Conservation (phyloP, 345 rosid genomes). For the Adansonia digitata region DNA sequence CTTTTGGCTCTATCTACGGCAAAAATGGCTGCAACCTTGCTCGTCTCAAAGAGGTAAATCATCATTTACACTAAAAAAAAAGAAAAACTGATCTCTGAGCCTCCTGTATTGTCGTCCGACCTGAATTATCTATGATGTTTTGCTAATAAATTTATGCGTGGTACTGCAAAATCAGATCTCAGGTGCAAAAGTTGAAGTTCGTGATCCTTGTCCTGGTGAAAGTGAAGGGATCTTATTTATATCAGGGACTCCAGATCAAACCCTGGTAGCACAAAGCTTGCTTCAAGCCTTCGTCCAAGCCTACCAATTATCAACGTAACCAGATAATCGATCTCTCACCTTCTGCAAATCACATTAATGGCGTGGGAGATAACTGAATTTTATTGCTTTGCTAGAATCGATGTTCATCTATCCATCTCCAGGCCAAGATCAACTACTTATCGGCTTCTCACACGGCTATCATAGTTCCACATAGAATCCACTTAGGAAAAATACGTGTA, state of each 20-base stretch:
- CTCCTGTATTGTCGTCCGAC: not conserved
- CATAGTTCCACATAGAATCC: not conserved
- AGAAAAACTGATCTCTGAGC: not conserved
- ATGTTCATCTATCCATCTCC: not conserved
- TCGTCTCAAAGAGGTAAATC: constrained; percentile 53
- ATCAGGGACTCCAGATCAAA: constrained; percentile 56
- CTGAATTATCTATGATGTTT: not conserved
- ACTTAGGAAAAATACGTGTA: not conserved
- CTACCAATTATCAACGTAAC: not conserved
- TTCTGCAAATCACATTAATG: not conserved
- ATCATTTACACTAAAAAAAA: not conserved
- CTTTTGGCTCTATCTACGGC: constrained; percentile 44
- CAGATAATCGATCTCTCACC: not conserved
- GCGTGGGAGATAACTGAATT: not conserved
- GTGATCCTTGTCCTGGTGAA: constrained; percentile 36
- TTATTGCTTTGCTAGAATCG: not conserved
- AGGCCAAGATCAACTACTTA: too few species aligned
- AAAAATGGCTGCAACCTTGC: constrained; percentile 50
- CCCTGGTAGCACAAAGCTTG: constrained; percentile 48
- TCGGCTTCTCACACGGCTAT: not conserved
- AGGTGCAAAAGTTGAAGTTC: constrained; percentile 55
- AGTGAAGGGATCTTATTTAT: constrained; percentile 41
- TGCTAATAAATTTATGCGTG: constrained; percentile 5
- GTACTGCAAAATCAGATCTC: constrained; percentile 36
- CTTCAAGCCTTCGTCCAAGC: constrained; percentile 39